Base-by-base conservation (phyloP, 2,329 filamentous ascomycete genomes). In the Pestalotiopsis sp. region DNA sequence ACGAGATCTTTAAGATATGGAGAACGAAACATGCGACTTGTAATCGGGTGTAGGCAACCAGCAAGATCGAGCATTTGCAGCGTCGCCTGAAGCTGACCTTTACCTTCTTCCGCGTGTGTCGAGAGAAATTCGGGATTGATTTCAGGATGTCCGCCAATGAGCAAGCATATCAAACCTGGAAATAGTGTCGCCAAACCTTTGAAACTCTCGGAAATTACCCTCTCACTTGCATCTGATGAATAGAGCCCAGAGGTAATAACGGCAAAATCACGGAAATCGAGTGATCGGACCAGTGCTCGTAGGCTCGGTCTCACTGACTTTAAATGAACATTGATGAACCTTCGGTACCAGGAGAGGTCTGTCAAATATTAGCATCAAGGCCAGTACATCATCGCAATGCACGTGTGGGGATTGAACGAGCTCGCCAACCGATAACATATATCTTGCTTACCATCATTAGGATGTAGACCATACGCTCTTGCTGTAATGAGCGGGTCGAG, bases 311-410 rank as follows among this genome's bases (percentile, higher is more conserved):
- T 75, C 14, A 83, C 73, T 3, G 60, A 66, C 20, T 73, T 72
- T n/a, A 83, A 76, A 70, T 81, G 81, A 23, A 72, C 73, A 63
- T 80, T 80, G 60, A 86, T 80, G 73, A 88, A 88, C 39, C 77
- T 73, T 38, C 82, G 76, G 76, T 85, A 83, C 85, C 86, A 88
- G 12, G 76, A 73, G 27, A 85, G 72, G 73, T 87, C 87, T 88
- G 69, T 57, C 56, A 13, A 25, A 52, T 27, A 59, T 45, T 14
- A 61, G 41, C 64, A 66, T 20, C 36, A 49, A 31, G 41, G 60
- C 2, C 20, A 36, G 14, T 58, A 2, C 1, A 31, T 9, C 7
- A 9, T 31, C 7, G 31, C 7, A 31, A 23, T 12, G 25, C 5
- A 14, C 20, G 4, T 31, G 1, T 31, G 31, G 7, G 2, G 31